A percentile compares a stretch with the other conserved stretches of the same genome.
Conservation (phyloP, 306 rosid species). For the Psophocarpus tetragonolobus region DNA sequence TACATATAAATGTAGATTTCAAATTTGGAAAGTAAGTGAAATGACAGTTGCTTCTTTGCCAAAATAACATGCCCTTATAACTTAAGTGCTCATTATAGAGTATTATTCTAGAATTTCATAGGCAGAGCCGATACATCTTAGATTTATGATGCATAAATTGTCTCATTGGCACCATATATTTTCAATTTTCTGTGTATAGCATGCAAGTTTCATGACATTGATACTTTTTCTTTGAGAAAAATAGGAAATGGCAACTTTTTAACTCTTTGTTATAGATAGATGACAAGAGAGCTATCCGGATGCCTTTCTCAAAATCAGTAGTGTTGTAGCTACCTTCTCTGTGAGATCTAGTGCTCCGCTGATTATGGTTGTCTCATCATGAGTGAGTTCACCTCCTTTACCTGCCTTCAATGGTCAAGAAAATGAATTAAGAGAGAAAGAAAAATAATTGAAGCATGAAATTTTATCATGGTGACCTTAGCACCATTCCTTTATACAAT, state of each 20-base stretch:
- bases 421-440: conserved; percentile 18
- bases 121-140: not conserved
- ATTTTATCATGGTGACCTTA: conserved; percentile 19
- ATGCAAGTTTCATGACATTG: not conserved
- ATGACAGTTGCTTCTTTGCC: conserved; percentile 1
- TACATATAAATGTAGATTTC: not conserved
- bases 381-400: conserved; percentile 97
- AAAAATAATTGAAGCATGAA: not conserved
- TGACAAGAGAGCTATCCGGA: not conserved
- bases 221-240: too few relatives aligned
- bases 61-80: not conserved
- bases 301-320: conserved; percentile 14
- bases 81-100: conserved; percentile 11
- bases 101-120: conserved; percentile 1
- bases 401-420: conserved; percentile 68
- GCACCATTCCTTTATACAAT: not conserved
- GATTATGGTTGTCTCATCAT: conserved; percentile 89
- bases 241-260: not conserved
- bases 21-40: conserved; percentile 1
- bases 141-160: not conserved
- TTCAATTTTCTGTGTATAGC: not conserved
- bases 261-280: not conserved
- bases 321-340: conserved; percentile 58
- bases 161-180: not conserved
- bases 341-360: conserved; percentile 96